A percentile compares a stretch with the other conserved stretches of the same genome.
These are phyloP conservation scores for Pulicaria dysenterica DNA, from an alignment of 129 eudicot species.

Conservation along the genomic window DNA sequence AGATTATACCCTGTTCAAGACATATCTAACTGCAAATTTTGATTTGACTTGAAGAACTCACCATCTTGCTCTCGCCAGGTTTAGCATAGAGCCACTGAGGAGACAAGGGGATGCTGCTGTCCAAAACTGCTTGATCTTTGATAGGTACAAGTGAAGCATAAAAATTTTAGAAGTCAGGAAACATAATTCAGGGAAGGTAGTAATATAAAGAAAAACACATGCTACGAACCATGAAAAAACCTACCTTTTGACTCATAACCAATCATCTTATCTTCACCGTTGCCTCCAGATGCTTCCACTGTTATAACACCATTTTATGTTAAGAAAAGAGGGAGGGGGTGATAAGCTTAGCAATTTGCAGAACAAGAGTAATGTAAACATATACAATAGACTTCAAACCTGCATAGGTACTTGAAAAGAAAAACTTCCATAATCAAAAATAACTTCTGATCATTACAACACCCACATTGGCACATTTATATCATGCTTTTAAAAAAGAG, in stretches of 20 bases:
- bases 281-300: constrained; percentile 51
- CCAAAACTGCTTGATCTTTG: constrained; percentile 63
- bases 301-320: constrained; percentile 20
- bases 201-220: neutral
- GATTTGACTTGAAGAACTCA: constrained; percentile 26
- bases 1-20: neutral
- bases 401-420: too few species aligned
- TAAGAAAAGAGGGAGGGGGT: neutral
- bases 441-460: too few species aligned
- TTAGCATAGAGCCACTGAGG: constrained; percentile 97
- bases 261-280: constrained; percentile 58
- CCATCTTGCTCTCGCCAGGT: constrained; percentile 74
- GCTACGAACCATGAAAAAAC: neutral
- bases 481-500: too few species aligned
- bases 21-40: neutral
- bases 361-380: neutral
- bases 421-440: too few species aligned
- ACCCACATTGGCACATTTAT: too few species aligned
- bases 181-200: neutral
- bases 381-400: too few species aligned
- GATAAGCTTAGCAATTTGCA: neutral
- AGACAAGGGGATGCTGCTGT: constrained; percentile 86
- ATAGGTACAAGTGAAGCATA: constrained; percentile 10
- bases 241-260: constrained; percentile 80
- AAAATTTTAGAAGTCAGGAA: neutral